phyloP scores from a whole-genome alignment of 2,329 filamentous ascomycete genomes.

The Trichoderma semiorbis region DNA sequence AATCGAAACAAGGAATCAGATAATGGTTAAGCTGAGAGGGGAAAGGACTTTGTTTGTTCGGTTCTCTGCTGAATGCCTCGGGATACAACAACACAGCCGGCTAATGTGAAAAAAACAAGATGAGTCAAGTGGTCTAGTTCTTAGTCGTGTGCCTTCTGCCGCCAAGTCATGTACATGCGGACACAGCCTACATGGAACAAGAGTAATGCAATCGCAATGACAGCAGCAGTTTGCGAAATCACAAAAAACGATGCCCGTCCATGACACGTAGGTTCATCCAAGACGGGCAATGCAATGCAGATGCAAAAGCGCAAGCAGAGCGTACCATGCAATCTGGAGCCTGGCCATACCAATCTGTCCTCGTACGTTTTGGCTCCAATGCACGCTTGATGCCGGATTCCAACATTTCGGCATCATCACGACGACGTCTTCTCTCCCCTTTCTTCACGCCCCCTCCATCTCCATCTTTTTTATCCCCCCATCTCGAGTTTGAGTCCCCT shows the following conservation, averaged over 20 bases:
- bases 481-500: neutral
- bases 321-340: neutral
- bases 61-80: neutral
- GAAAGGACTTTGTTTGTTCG: neutral
- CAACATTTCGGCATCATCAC: constrained; percentile 6
- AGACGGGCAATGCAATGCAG: neutral
- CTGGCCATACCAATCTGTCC: neutral
- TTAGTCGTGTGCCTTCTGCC: neutral
- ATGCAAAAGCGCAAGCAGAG: neutral
- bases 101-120: neutral
- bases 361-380: neutral
- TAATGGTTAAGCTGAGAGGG: neutral
- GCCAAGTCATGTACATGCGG: neutral
- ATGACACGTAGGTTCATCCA: constrained; percentile 6
- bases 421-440: neutral
- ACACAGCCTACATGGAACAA: neutral
- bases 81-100: neutral
- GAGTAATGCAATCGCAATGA: neutral
- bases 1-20: neutral
- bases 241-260: neutral
- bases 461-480: neutral
- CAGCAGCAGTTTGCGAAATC: neutral
- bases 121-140: neutral
- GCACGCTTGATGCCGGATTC: constrained; percentile 15
- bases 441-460: neutral